Evolutionary conservation across 257 asterid species (phyloP).

Genomic region (Perilla frutescens): DNA sequence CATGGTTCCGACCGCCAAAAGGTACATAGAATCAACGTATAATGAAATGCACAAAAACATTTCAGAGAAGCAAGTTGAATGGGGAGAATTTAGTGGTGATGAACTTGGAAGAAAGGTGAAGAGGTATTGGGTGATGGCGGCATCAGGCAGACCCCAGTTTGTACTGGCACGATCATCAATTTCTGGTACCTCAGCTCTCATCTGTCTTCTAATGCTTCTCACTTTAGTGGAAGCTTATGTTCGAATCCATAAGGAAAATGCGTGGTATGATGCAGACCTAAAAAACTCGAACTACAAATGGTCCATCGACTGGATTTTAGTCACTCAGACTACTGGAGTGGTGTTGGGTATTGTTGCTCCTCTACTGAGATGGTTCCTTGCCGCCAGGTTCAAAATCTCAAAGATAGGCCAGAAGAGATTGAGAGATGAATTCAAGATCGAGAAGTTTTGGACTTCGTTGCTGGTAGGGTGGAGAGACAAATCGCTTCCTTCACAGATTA

Average conservation of each 20-base stretch:
- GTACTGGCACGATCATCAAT: slow-evolving; percentile 5
- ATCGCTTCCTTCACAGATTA: neutral
- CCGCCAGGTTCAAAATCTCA: neutral
- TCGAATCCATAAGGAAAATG: no score
- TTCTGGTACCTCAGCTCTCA: neutral
- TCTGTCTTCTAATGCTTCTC: neutral
- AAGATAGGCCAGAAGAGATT: neutral
- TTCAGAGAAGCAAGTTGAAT: neutral
- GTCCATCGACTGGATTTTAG: neutral
- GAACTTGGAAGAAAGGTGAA: neutral
- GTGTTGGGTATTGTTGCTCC: neutral
- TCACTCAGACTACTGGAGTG: neutral
- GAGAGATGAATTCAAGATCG: neutral
- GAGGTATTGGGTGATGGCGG: slow-evolving; percentile 10
- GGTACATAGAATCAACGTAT: neutral
- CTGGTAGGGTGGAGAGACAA: slow-evolving; percentile 7
- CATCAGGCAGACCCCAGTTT: neutral
- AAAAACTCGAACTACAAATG: neutral
- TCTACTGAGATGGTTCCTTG: neutral
- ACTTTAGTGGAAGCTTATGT: neutral
- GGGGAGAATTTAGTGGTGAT: neutral
- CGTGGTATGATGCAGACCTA: no score
- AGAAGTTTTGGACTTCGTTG: neutral
- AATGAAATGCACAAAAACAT: neutral
- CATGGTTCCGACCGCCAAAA: neutral